Evolutionary conservation across 768 basidiomycete genomes (phyloP), one percentile per base, ranked within the genome.

Genomic region (Cystoderma amianthinum): DNA sequence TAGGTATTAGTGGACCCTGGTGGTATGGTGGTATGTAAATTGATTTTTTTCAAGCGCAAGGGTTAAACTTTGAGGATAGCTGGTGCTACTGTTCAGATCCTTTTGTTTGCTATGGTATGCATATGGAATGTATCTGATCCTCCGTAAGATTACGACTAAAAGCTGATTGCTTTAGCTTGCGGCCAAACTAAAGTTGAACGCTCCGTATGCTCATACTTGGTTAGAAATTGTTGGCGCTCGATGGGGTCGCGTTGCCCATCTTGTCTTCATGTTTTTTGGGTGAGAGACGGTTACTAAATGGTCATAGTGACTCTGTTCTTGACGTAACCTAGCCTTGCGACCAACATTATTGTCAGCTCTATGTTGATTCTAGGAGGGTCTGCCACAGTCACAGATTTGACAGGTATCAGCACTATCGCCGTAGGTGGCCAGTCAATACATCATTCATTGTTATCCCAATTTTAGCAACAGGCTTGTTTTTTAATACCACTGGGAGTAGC

Each of bases 191-290:
- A 96, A 97, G 61, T 63, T 88, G 16, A 89, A 96, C 46, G 93
- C 94, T 1, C 90, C 93, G 0, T 81, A 83, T 45, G 83, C 85
- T 0, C 85, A 88, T 42, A 94, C 89, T 13, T 96, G 82, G 80
- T 72, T 93, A 15, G 90, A 96, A 57, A 91, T 96, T 48, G 78
- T 94, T 40, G 77, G 73, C 2, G 71, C 66, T 1, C 72, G 87
- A 9, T 97, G 91, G 87, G 94, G 93, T 0, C 77, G 59, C 4
- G 46, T 70, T 11, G 90, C 87, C 0, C 94, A 96, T 62, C 43
- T 82, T 2, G 67, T 90, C 5, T 94, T 95, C 69, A 80, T 94
- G 71, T 84, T 88, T 67, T 95, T 95, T 54, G 91, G 86, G 76
- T 74, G 41, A 0, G 66, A 60, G 4, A 34, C 12, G 37, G n/a